Base-by-base conservation (phyloP, 2,329 filamentous ascomycete genomes). In the Epichloe bromicola region DNA sequence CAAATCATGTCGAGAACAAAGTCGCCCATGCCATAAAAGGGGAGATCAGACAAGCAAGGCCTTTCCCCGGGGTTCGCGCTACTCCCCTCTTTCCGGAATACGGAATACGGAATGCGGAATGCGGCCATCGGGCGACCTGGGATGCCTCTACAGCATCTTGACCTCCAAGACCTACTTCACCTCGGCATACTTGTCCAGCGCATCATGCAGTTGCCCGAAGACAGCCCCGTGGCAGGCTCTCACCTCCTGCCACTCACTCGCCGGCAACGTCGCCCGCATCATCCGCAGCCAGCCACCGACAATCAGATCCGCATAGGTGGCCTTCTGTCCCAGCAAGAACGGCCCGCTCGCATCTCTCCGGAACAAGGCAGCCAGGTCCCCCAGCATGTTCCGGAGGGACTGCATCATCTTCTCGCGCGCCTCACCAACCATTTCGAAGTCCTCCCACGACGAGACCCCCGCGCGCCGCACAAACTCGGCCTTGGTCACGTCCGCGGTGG, bases 261-360 rank as follows among this genome's bases (percentile, higher is more conserved):
- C 49, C 0, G 70, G 70, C 50, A 79, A 58, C 26, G 64, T 67
- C 14, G 40, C 59, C 4, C 56, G 54, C 49, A 71, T 56, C 70
- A 78, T 74, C 5, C 67, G 65, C 59, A 81, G 51, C 78, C 78
- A 82, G 1, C 64, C 75, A 1, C 76, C 78, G 1, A 82, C 70
- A 36, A 80, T 76, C 1, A 79, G 58, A 57, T 82, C 79, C 1
- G 75, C 76, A 65, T 80, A 79, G 43, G 58, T 72, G 1, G 69
- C 66, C 58, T 56, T 58, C 1, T 54, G 46, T 0, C 75, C 76
- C 2, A 76, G 63, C 1, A 80, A 23, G 46, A 74, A 80, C 0
- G 74, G 73, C 6, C 76, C 75, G 12, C 54, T 62, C 0, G 56
- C 44, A 46, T 75, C 67, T 42, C 20, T 52, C 3, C 15, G 30